Base-by-base conservation (phyloP, 2,329 filamentous ascomycete species). In the Alternaria consortialis region DNA sequence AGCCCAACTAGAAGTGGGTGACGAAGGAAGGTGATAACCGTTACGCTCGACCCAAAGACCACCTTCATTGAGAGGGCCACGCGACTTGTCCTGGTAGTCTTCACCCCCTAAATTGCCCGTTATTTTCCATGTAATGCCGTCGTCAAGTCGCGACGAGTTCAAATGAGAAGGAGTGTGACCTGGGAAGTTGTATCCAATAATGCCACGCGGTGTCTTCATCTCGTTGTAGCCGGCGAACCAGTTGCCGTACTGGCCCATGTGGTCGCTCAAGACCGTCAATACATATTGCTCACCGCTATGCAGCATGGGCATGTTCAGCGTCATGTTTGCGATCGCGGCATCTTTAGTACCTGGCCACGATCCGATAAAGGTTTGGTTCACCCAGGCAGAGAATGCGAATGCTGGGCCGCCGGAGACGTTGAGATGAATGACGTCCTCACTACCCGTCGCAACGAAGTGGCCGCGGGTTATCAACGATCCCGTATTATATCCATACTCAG, bases 401-500 rank as follows among this genome's bases (percentile, higher is more conserved):
- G 85, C 90, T 2, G 77, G 82, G 1, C 91, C 91, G 20, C 91
- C 91, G 46, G 88, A 85, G 0, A 68, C 67, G 87, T 88, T 55
- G 79, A 81, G 29, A 89, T 73, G 63, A 76, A 84, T 48, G 91
- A 80, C 1, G 76, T 79, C 80, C 66, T 92, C 89, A 0, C 82
- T 79, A 4, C 89, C 89, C 1, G 80, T 84, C 4, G 90, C 87
- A 1, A 80, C 82, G 72, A 94, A 93, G 69, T 88, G 84, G 0
- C 90, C 91, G 1, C 90, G 86, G 77, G 86, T 92, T 52, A 93
- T 67, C 0, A 92, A 80, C 1, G 85, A 85, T 3, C 91, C 90
- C 0, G 86, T 82, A 73, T 91, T 83, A 74, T 88, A 93, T 11
- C 90, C 90, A 69, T 93, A 93, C 73, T 93, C 90, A 15, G 85